These are phyloP conservation scores for Scedosporium minutisporum DNA, from an alignment of 2,329 filamentous ascomycete genomes.

Conservation along the genomic window DNA sequence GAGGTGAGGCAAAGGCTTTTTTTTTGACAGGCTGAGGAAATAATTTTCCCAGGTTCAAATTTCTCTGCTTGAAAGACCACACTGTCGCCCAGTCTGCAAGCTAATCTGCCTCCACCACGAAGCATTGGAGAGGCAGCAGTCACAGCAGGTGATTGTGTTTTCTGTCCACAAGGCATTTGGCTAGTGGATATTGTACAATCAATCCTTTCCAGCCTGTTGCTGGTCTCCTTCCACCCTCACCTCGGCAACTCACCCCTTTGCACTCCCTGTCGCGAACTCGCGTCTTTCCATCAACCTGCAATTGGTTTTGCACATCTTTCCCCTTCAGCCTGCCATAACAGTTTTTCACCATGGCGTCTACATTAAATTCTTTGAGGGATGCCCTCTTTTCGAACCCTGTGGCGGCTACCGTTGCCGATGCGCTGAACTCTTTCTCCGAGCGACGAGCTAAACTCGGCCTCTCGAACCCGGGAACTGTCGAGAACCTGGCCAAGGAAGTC, in stretches of 20 bases:
- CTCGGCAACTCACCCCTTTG: neutral
- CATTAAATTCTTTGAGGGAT: conserved; percentile 42
- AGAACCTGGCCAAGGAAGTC: conserved; percentile 82
- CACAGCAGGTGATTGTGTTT: neutral
- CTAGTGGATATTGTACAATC: neutral
- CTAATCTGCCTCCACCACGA: conserved; percentile 1
- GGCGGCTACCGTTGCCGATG: conserved; percentile 60
- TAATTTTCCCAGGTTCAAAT: conserved; percentile 3
- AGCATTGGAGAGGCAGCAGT: neutral
- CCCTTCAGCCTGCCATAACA: neutral
- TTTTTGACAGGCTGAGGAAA: neutral
- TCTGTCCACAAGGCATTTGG: neutral
- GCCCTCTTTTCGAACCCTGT: conserved; percentile 69
- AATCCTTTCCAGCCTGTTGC: too few species aligned
- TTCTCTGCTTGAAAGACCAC: neutral
- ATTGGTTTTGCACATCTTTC: neutral
- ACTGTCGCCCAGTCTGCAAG: neutral
- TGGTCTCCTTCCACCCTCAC: too few species aligned
- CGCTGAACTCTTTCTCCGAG: conserved; percentile 72
- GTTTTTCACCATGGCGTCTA: conserved; percentile 37
- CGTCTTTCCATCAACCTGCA: neutral
- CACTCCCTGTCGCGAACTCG: neutral
- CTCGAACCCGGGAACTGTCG: conserved; percentile 84
- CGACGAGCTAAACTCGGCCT: conserved; percentile 81
- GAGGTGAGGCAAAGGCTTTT: neutral